These are phyloP conservation scores for Crithidia acanthocephali DNA, from an alignment of 208 protist species.

Conservation along the genomic window DNA sequence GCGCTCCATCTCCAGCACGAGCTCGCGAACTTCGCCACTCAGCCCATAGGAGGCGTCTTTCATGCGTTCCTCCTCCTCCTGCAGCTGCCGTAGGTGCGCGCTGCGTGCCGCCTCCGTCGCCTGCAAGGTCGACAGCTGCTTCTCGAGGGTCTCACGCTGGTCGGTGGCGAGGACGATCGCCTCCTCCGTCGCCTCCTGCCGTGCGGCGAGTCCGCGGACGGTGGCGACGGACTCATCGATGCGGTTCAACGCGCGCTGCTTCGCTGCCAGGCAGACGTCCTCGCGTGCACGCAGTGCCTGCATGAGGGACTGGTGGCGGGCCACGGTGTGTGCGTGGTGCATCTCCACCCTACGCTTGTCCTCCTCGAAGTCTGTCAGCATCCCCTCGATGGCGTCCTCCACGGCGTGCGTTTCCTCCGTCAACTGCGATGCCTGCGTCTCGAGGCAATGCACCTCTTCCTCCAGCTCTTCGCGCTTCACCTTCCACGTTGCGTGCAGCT, in stretches of 20 bases:
- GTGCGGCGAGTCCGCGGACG: conserved; percentile 26
- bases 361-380: conserved; percentile 35
- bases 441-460: conserved; percentile 17
- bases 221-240: conserved; percentile 29
- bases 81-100: conserved; percentile 26
- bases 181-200: conserved; percentile 52
- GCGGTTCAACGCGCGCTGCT: conserved; percentile 43
- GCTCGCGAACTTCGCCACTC: conserved; percentile 69
- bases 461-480: conserved; percentile 23
- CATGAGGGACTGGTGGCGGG: conserved; percentile 23
- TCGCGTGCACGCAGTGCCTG: conserved; percentile 33
- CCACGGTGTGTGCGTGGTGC: conserved; percentile 30
- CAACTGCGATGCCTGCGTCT: conserved; percentile 15
- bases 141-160: conserved; percentile 36
- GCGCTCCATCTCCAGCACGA: conserved; percentile 67
- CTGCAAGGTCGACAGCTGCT: conserved; percentile 20
- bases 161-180: conserved; percentile 65
- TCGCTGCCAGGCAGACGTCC: conserved; percentile 37
- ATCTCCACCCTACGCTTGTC: conserved; percentile 18
- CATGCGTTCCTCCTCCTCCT: conserved; percentile 60
- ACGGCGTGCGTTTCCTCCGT: conserved; percentile 24
- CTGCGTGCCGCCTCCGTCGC: conserved; percentile 24
- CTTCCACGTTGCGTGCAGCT: conserved; percentile 27
- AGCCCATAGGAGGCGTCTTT: conserved; percentile 73
- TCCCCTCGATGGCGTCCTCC: conserved; percentile 36